Conservation (phyloP, 2,329 filamentous ascomycete genomes). For the Penicillium sclerotigenum region DNA sequence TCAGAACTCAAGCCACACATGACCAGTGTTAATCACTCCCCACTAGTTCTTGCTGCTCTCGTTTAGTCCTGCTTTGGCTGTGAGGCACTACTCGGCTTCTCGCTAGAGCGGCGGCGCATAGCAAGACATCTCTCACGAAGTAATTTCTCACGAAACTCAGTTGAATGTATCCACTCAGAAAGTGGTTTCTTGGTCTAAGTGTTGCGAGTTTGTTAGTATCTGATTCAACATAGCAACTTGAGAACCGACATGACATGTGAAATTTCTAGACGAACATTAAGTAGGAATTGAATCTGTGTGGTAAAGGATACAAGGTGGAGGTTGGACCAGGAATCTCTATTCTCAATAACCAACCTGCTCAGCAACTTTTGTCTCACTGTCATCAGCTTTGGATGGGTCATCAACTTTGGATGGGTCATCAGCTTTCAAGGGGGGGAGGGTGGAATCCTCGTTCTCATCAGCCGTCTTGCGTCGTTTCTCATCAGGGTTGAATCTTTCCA, state of each 20-base stretch:
- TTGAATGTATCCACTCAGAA: slow-evolving; percentile 27
- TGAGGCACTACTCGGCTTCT: slow-evolving; percentile 25
- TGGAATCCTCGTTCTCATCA: slow-evolving; percentile 35
- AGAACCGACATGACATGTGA: background rate
- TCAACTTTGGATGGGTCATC: slow-evolving; percentile 4
- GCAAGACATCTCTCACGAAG: slow-evolving; percentile 39
- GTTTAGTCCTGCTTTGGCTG: slow-evolving; percentile 2
- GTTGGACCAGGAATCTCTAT: slow-evolving; percentile 2
- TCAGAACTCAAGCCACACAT: background rate
- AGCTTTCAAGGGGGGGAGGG: background rate
- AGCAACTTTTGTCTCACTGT: slow-evolving; percentile 24
- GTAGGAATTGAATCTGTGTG: background rate
- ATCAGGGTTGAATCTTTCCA: slow-evolving; percentile 46
- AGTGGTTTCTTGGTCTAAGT: slow-evolving; percentile 11
- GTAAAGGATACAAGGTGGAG: background rate
- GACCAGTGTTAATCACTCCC: background rate
- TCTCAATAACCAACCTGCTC: slow-evolving; percentile 35
- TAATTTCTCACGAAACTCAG: slow-evolving; percentile 38
- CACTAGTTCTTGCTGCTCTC: background rate
- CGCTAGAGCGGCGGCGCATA: slow-evolving; percentile 26
- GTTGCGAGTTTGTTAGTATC: background rate
- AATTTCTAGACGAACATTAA: slow-evolving; percentile 12
- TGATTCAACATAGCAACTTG: background rate
- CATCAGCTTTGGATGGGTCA: slow-evolving; percentile 12
- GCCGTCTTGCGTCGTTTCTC: slow-evolving; percentile 43